These are phyloP conservation scores for Claviceps quebecensis DNA, from an alignment of 2,329 filamentous ascomycete species.

Conservation along the genomic window DNA sequence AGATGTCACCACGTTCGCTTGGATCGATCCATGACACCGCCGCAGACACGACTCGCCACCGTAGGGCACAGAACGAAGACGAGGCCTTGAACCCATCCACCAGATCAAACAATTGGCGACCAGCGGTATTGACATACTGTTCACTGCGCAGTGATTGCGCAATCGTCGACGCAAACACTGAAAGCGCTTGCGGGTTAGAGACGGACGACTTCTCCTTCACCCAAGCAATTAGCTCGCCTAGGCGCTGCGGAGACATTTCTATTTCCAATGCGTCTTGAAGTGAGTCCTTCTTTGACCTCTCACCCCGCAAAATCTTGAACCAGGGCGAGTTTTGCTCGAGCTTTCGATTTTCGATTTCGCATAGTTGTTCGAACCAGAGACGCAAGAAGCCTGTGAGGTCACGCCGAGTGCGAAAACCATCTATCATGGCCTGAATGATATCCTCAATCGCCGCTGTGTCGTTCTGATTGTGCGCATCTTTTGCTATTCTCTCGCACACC, in stretches of 20 bases:
- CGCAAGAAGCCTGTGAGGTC: slow-evolving; percentile 31
- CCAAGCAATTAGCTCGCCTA: slow-evolving; percentile 30
- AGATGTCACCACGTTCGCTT: slow-evolving; percentile 18
- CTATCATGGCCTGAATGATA: slow-evolving; percentile 28
- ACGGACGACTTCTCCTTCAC: slow-evolving; percentile 21
- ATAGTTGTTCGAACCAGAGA: slow-evolving; percentile 31
- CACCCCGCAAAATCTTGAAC: slow-evolving; percentile 15
- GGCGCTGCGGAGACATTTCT: slow-evolving; percentile 30
- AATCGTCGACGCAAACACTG: slow-evolving; percentile 29
- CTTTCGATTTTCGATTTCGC: slow-evolving; percentile 18
- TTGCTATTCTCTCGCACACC: slow-evolving; percentile 23
- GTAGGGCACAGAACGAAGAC: slow-evolving; percentile 19
- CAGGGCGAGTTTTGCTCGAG: slow-evolving; percentile 18
- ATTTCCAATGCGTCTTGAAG: slow-evolving; percentile 22
- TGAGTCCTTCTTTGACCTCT: slow-evolving; percentile 7
- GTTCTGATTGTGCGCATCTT: slow-evolving; percentile 7
- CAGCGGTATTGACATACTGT: slow-evolving; percentile 27
- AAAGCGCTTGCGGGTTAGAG: slow-evolving; percentile 18
- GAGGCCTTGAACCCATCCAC: slow-evolving; percentile 17
- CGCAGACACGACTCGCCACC: slow-evolving; percentile 26
- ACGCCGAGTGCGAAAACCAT: slow-evolving; percentile 29
- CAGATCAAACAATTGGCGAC: slow-evolving; percentile 23
- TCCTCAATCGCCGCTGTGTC: slow-evolving; percentile 15
- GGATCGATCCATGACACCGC: slow-evolving; percentile 21
- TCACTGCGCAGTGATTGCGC: slow-evolving; percentile 27